Percentiles rank a stretch among this genome's conserved stretches.
phyloP scores from a whole-genome alignment of 1,284 basidiomycete species.

The Leccinum huronense region DNA sequence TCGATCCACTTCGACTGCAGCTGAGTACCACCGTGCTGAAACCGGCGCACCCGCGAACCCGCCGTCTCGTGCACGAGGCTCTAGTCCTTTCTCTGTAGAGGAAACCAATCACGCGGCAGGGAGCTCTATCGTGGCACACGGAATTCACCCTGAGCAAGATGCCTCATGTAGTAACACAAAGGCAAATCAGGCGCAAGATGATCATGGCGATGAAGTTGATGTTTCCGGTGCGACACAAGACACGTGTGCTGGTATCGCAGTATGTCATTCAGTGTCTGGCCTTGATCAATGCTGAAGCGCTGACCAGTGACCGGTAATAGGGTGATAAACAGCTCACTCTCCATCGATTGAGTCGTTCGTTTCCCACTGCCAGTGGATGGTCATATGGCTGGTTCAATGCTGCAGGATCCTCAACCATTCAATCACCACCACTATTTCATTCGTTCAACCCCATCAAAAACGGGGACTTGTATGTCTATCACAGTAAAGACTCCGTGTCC shows the following conservation, averaged over 20 bases:
- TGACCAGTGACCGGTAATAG: background rate
- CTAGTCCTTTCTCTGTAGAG: too few relatives aligned
- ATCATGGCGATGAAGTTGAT: too few relatives aligned
- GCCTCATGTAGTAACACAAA: too few relatives aligned
- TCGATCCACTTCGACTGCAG: background rate
- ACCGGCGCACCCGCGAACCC: background rate
- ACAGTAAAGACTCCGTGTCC: background rate
- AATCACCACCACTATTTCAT: background rate
- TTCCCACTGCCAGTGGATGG: background rate
- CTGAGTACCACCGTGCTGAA: background rate
- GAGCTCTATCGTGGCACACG: too few relatives aligned
- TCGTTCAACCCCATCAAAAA: background rate
- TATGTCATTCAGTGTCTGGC: background rate
- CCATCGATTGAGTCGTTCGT: background rate
- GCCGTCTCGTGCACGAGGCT: too few relatives aligned
- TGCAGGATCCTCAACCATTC: background rate
- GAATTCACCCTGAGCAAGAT: too few relatives aligned
- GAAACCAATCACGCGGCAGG: too few relatives aligned
- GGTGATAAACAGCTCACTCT: background rate
- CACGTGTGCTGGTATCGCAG: background rate
- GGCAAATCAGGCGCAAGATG: too few relatives aligned
- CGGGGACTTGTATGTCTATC: background rate
- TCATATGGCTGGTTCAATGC: background rate
- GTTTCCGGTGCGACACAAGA: too few relatives aligned
- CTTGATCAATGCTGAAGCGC: too few relatives aligned